Base-by-base conservation (phyloP, 495 filamentous ascomycete species). In the Talaromyces stipitatus region DNA sequence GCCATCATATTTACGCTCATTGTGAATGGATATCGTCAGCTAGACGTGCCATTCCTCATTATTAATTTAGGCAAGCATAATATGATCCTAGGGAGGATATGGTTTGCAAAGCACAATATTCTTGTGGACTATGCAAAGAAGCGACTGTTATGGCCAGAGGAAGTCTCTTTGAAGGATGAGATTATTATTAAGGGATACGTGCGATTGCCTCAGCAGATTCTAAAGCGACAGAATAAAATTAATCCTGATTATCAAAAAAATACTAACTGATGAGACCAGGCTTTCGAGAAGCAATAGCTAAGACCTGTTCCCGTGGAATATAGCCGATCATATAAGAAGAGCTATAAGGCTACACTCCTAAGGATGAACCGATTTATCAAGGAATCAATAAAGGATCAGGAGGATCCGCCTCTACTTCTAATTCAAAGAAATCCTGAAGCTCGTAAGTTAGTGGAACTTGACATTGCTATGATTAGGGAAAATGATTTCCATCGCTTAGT, bases 21-120 rank as follows among this genome's bases (percentile, higher is more conserved):
- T 45, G 36, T 48, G 1, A 28, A 57, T 45, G 23, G 11, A 11
- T 20, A 28, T n/a, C 7, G n/a, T 28, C 10, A 57, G 45, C 20
- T 57, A 7, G 22, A 46, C 8, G 20, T 54, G 4, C 38, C 3
- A 16, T 32, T 60, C 20, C n/a, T 57, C 1, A 50, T 60, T 11
- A 24, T 54, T 14, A 38, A 57, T 26, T 18, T 60, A 0, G 54
- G 58, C 5, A 57, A 50, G 8, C 58, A 60, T 18, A 14, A 56
- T 6, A 24, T 60, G 7, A 60, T 60, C 22, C 52, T 60, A 6
- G 53, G 58, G 7, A 38, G 23, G 32, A 18, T 36, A 4, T 54
- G 57, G 29, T 26, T 52, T 10, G 27, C 22, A 1, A 32, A 45
- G 23, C 22, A 20, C 26, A 3, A 28, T 2, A 22, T 57, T 28